These are phyloP conservation scores for Coemansia aciculifera DNA, from an alignment of 192 early-diverging fungal genomes.

Conservation along the genomic window DNA sequence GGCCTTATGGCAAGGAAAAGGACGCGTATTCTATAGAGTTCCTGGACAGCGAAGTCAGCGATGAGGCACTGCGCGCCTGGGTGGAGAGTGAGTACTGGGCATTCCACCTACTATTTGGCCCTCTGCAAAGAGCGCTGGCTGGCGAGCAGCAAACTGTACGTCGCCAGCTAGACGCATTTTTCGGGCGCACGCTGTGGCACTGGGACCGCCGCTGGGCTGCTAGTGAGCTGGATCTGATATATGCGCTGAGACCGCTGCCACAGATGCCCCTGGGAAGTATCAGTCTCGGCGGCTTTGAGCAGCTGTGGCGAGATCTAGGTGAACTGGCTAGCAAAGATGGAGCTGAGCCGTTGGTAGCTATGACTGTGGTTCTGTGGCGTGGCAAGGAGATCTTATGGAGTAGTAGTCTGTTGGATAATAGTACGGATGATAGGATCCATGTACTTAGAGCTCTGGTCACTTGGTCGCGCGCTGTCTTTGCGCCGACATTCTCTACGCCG, in stretches of 20 bases:
- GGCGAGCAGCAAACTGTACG: constrained; percentile 12
- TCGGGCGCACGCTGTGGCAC: constrained; percentile 33
- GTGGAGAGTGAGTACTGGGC: constrained; percentile 38
- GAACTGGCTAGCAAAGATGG: background rate
- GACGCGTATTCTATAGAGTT: constrained; percentile 50
- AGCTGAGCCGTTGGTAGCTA: constrained; percentile 18
- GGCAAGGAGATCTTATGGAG: constrained; percentile 38
- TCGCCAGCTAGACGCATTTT: constrained; percentile 41
- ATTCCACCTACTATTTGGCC: constrained; percentile 32
- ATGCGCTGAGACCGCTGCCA: constrained; percentile 31
- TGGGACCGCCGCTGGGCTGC: constrained; percentile 41
- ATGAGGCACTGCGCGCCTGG: constrained; percentile 34
- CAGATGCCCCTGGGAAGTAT: constrained; percentile 36
- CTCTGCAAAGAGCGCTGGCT: constrained; percentile 10
- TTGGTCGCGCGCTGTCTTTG: constrained; percentile 44
- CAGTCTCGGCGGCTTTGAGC: constrained; percentile 45
- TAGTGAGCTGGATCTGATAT: constrained; percentile 35
- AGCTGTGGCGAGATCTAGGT: constrained; percentile 42
- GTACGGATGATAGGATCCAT: background rate
- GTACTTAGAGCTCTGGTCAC: constrained; percentile 33
- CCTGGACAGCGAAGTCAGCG: constrained; percentile 30
- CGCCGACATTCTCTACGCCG: constrained; percentile 27
- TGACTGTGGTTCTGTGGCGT: constrained; percentile 35
- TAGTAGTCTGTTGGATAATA: constrained; percentile 8
- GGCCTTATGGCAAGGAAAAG: constrained; percentile 32